Conservation (phyloP, 495 filamentous ascomycete species). For the Trichocladium uniseriatum region DNA sequence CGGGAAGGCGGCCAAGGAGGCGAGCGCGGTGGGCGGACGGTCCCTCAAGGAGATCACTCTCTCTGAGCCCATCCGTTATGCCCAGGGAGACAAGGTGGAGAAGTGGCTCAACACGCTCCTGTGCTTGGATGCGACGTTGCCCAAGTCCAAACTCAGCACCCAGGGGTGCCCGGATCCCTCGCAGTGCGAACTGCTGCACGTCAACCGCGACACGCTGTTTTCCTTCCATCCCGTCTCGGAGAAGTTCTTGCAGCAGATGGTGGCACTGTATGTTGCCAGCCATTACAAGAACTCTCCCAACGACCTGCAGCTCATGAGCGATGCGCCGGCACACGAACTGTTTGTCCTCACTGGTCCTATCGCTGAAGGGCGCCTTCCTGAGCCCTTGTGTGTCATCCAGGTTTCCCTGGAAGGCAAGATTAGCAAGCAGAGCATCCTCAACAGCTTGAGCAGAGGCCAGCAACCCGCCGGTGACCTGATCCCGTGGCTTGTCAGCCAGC, state of each 20-base stretch:
- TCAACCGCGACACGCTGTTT: slow-evolving; percentile 96
- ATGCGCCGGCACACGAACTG: slow-evolving; percentile 94
- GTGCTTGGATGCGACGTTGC: slow-evolving; percentile 84
- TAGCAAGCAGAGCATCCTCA: slow-evolving; percentile 82
- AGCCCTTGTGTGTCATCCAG: slow-evolving; percentile 91
- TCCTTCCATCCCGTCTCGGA: slow-evolving; percentile 97
- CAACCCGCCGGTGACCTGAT: slow-evolving; percentile 92
- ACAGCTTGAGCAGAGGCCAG: slow-evolving; percentile 78
- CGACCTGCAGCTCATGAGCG: slow-evolving; percentile 94
- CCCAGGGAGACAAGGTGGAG: slow-evolving; percentile 82
- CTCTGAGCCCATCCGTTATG: slow-evolving; percentile 89
- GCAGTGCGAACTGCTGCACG: slow-evolving; percentile 79
- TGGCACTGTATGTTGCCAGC: slow-evolving; percentile 93
- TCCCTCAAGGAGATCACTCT: slow-evolving; percentile 90
- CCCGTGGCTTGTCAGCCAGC: slow-evolving; percentile 94
- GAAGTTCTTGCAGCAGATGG: slow-evolving; percentile 95
- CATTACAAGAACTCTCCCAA: slow-evolving; percentile 99
- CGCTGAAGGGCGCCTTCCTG: slow-evolving; percentile 72
- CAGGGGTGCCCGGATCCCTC: slow-evolving; percentile 84
- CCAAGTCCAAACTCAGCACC: slow-evolving; percentile 61
- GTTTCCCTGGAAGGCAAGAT: slow-evolving; percentile 92
- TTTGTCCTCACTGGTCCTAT: slow-evolving; percentile 90
- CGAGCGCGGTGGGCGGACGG: slow-evolving; percentile 56
- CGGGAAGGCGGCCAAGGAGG: slow-evolving; percentile 55
- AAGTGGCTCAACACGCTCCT: slow-evolving; percentile 94